These are phyloP conservation scores for Poronia punctata DNA, from an alignment of 495 filamentous ascomycete species.

Conservation along the genomic window DNA sequence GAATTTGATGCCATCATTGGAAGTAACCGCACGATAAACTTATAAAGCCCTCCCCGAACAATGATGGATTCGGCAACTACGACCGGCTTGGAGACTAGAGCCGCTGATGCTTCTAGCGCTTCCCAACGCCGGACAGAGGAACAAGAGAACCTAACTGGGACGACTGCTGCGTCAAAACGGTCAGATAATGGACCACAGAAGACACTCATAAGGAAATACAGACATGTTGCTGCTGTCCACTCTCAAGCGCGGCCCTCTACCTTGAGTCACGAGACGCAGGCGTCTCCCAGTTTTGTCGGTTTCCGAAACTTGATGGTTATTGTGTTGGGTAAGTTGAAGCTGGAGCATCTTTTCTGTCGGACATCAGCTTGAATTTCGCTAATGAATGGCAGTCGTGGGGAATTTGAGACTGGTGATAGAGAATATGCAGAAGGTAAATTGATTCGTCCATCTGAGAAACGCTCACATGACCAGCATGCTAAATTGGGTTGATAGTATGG, in stretches of 20 bases:
- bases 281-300: conserved; percentile 76
- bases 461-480: too few relatives aligned
- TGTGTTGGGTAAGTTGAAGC: conserved; percentile 80
- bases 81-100: conserved; percentile 17
- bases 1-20: too few relatives aligned
- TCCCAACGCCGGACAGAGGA: conserved; percentile 13
- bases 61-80: conserved; percentile 23
- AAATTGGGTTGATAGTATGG: too few relatives aligned
- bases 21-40: too few relatives aligned
- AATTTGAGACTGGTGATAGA: conserved; percentile 92
- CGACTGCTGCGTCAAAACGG: background rate
- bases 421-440: conserved; percentile 84
- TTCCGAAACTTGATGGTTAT: conserved; percentile 96
- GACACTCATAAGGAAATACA: conserved; percentile 53
- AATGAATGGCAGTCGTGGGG: conserved; percentile 61
- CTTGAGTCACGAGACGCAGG: conserved; percentile 71
- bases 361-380: background rate
- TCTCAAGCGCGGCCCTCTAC: conserved; percentile 63
- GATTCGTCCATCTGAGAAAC: background rate
- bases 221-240: conserved; percentile 83
- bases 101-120: too few relatives aligned
- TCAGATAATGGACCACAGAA: conserved; percentile 9
- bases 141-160: background rate
- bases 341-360: conserved; percentile 9
- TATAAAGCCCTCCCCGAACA: background rate